Evolutionary conservation across 331 rosid genomes (phyloP), one percentile per base, ranked within the genome.

Genomic region (Malus hybrid): DNA sequence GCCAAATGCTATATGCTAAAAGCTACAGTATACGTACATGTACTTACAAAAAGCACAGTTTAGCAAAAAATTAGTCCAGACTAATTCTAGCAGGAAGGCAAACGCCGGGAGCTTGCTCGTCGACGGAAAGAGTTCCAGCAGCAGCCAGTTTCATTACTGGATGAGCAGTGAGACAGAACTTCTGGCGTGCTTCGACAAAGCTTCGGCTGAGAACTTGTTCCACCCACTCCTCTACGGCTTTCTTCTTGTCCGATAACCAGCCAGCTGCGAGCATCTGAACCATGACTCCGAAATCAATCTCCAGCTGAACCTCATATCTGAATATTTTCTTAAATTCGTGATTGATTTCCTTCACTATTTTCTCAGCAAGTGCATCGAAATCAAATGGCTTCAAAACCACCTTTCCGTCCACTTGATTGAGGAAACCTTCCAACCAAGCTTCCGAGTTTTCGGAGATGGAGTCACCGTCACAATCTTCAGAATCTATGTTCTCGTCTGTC

Each of bases 221-320:
- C 36, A 89, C 60, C 98, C 99, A 95, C 71, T 86, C 85, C 62
- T 90, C 88, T 84, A 89, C 63, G 6, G 76, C 76, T 69, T 76
- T 80, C 80, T 87, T 86, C 79, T 79, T 80, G 18, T 88, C 92
- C 20, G 95, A 86, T 76, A 89, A 72, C 97, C 97, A 92, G 8
- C 88, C 78, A 42, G 99, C 97, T 48, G 96, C 99, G 16, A 95
- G 88, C 42, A 95, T 87, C 78, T 90, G 97, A 64, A 79, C 76
- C 92, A 92, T 80, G 66, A 83, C 91, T 32, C 83, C 81, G 60
- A 84, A 82, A 32, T 89, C 97, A 52, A 92, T 90, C 89, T 89
- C 96, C 65, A 95, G 85, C 62, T 31, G 15, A 60, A 71, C 59
- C 39, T 85, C 82, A 0, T 79, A 66, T 5, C 92, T 92, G 1